Conservation (phyloP, 192 early-diverging fungal genomes). For the Rhizophagus clarus region DNA sequence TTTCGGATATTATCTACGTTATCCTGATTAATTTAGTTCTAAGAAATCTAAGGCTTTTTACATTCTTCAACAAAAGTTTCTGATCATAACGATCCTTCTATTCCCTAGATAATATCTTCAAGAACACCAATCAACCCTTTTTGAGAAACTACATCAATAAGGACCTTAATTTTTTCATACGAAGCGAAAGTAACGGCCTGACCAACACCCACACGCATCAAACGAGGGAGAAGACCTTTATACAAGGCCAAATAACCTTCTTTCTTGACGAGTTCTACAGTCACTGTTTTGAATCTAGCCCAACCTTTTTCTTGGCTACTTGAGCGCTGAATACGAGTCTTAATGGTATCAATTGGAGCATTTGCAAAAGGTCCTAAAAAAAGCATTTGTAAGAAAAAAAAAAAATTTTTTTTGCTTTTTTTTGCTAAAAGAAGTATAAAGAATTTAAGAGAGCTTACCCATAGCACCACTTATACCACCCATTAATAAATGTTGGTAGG, state of each 20-base stretch:
- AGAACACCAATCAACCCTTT: background rate
- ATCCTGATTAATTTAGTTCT: no score
- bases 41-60: no score
- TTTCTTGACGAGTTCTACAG: constrained; percentile 77
- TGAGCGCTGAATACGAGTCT: constrained; percentile 95
- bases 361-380: constrained; percentile 83
- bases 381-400: background rate
- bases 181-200: constrained; percentile 98
- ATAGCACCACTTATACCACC: constrained; percentile 91
- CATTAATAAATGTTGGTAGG: constrained; percentile 87
- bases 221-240: constrained; percentile 89
- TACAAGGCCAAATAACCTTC: constrained; percentile 95
- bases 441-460: constrained; percentile 45
- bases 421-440: background rate
- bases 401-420: background rate
- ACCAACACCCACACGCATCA: constrained; percentile 94
- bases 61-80: no score
- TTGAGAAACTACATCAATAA: constrained; percentile 52
- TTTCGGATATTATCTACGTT: no score
- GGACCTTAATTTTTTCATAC: constrained; percentile 82
- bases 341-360: constrained; percentile 97
- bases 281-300: constrained; percentile 76
- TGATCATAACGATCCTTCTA: no score
- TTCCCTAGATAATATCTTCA: background rate
- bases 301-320: constrained; percentile 75